Conservation (phyloP, 495 filamentous ascomycete species). For the Acidiella bohemica region DNA sequence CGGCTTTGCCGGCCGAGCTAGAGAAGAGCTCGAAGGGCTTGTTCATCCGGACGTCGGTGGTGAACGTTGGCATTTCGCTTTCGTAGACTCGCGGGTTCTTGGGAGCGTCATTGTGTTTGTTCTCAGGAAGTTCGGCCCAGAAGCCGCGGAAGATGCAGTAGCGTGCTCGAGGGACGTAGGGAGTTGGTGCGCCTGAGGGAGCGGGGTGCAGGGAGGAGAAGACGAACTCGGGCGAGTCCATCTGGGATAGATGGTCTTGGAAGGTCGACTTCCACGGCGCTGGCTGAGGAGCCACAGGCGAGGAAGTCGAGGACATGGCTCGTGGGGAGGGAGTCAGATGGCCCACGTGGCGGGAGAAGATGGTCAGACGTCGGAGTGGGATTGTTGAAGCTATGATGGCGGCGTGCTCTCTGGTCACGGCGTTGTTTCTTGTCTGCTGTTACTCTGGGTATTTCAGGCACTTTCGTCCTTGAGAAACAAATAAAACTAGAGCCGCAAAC, state of each 20-base stretch:
- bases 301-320: conserved; percentile 22
- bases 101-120: conserved; percentile 51
- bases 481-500: too few species aligned
- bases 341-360: neutral
- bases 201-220: conserved; percentile 49
- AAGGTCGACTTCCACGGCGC: conserved; percentile 59
- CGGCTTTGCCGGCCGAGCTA: conserved; percentile 27
- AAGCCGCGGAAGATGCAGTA: conserved; percentile 71
- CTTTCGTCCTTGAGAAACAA: too few species aligned
- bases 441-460: too few species aligned
- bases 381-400: too few species aligned
- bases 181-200: conserved; percentile 20
- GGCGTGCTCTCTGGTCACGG: too few species aligned
- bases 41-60: conserved; percentile 75
- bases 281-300: conserved; percentile 13
- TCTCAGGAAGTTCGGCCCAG: conserved; percentile 54
- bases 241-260: conserved; percentile 47
- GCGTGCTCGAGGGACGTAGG: conserved; percentile 44
- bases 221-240: conserved; percentile 53
- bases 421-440: too few species aligned
- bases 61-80: conserved; percentile 66
- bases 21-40: conserved; percentile 60
- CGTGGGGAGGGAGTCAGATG: too few species aligned
- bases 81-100: conserved; percentile 55
- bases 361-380: neutral